Conservation (phyloP, 2,329 filamentous ascomycete genomes). For the Atkinsonella hypoxylon region DNA sequence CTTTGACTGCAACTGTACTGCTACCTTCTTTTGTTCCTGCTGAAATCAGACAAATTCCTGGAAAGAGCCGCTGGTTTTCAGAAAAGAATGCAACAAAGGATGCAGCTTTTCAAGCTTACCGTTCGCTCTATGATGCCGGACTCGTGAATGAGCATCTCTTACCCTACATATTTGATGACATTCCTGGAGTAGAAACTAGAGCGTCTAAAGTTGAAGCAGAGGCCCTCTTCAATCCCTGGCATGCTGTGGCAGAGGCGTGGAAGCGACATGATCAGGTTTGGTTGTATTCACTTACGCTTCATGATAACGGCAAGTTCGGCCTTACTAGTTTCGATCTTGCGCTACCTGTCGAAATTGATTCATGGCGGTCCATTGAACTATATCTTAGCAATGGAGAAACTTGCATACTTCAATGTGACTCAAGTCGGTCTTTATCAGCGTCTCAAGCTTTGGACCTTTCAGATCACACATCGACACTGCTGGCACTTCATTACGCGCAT, state of each 20-base stretch:
- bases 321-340: conserved; percentile 26
- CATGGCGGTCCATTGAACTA: conserved; percentile 24
- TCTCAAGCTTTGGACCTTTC: conserved; percentile 8
- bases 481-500: conserved; percentile 36
- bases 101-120: conserved; percentile 71
- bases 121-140: conserved; percentile 53
- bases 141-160: conserved; percentile 70
- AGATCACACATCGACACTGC: conserved; percentile 34
- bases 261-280: conserved; percentile 8
- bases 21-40: conserved; percentile 60
- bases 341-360: conserved; percentile 30
- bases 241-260: conserved; percentile 31
- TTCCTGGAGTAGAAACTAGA: conserved; percentile 26
- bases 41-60: conserved; percentile 16
- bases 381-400: conserved; percentile 24
- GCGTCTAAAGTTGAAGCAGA: conserved; percentile 23
- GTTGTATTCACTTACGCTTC: conserved; percentile 21
- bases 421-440: conserved; percentile 10
- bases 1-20: conserved; percentile 47
- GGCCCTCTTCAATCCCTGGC: conserved; percentile 35
- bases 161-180: conserved; percentile 40
- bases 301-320: conserved; percentile 18
- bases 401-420: conserved; percentile 21
- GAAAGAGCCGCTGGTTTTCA: conserved; percentile 46
- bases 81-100: conserved; percentile 67